These are phyloP conservation scores for Trichoderma gracile DNA, from an alignment of 2,329 filamentous ascomycete species.

Conservation along the genomic window DNA sequence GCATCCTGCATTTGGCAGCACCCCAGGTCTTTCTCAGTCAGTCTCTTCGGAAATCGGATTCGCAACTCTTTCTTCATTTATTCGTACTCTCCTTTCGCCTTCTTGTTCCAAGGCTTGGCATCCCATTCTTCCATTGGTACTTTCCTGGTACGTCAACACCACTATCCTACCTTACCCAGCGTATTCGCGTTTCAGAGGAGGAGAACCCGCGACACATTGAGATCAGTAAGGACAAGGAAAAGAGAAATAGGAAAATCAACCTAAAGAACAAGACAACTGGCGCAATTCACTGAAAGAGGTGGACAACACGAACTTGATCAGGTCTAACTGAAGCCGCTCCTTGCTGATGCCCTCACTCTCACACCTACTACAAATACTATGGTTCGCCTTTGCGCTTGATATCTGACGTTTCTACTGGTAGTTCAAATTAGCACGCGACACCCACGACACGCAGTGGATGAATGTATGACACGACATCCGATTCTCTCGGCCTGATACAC, in stretches of 20 bases:
- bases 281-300: not conserved
- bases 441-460: not conserved
- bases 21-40: not conserved
- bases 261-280: not conserved
- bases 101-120: not conserved
- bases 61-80: not conserved
- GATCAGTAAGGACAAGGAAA: not conserved
- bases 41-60: too few species aligned
- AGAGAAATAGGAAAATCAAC: not conserved
- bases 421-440: not conserved
- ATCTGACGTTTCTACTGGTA: constrained; percentile 3
- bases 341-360: not conserved
- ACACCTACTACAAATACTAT: not conserved
- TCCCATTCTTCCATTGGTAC: not conserved
- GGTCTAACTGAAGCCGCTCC: not conserved
- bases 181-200: not conserved
- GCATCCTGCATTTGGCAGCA: not conserved
- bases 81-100: not conserved
- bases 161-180: not conserved
- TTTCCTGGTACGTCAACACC: constrained; percentile 11
- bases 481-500: not conserved
- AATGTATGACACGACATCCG: constrained; percentile 7
- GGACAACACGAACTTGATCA: not conserved
- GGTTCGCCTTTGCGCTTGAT: not conserved
- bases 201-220: not conserved